These are phyloP conservation scores for Hemisphaericaspora subhashii DNA, from an alignment of 1,139 yeast genomes.

Conservation along the genomic window DNA sequence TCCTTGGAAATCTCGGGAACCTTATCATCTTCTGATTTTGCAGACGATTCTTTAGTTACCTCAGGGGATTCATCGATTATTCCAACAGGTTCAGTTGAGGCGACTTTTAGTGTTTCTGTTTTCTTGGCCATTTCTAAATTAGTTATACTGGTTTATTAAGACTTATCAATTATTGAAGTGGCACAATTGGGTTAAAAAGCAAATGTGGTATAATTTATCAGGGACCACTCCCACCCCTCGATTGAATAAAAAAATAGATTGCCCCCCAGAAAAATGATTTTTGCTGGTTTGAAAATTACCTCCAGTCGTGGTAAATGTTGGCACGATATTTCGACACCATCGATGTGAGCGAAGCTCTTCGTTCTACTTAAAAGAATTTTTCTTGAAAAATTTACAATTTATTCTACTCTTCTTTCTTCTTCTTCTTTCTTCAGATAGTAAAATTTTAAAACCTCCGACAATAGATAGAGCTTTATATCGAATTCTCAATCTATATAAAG, in stretches of 20 bases:
- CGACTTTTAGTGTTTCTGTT: slow-evolving; percentile 30
- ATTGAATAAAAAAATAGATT: no score
- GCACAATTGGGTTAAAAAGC: background rate
- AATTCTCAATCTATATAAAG: slow-evolving; percentile 44
- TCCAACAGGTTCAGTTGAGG: slow-evolving; percentile 36
- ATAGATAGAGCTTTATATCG: slow-evolving; percentile 58
- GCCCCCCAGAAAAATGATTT: background rate
- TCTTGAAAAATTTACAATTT: no score
- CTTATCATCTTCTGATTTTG: slow-evolving; percentile 2
- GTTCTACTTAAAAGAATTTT: no score
- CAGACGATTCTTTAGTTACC: slow-evolving; percentile 2
- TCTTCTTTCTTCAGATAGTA: slow-evolving; percentile 24
- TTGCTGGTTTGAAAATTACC: background rate
- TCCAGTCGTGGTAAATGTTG: background rate
- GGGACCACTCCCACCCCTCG: background rate
- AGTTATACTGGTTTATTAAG: background rate
- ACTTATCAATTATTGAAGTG: background rate
- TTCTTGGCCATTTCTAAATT: slow-evolving; percentile 17
- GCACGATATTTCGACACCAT: no score
- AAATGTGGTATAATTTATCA: background rate
- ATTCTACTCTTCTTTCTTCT: slow-evolving; percentile 9
- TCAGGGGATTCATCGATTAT: slow-evolving; percentile 16
- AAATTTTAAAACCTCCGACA: slow-evolving; percentile 44
- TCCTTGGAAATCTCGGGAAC: no score
- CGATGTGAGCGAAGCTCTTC: slow-evolving; percentile 7